phyloP scores from a whole-genome alignment of 2,329 filamentous ascomycete species.

The Lachnellula arida region DNA sequence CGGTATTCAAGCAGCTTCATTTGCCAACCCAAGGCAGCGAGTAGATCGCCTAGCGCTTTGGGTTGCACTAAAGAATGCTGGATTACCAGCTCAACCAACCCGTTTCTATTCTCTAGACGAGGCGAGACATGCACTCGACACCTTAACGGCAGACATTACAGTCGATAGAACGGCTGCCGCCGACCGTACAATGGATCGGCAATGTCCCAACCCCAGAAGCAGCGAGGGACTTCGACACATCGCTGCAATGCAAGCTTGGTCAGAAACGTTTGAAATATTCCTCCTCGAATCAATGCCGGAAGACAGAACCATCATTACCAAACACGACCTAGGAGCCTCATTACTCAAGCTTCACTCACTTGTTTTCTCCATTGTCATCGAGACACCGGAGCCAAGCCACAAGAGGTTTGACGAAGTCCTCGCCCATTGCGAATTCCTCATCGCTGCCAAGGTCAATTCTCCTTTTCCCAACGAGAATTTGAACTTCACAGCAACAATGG shows the following conservation, averaged over 20 bases:
- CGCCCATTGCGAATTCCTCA: conserved; percentile 18
- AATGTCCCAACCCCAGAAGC: conserved; percentile 42
- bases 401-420: conserved; percentile 23
- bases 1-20: conserved; percentile 27
- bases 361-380: conserved; percentile 19
- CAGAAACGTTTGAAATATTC: conserved; percentile 16
- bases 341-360: conserved; percentile 23
- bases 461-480: conserved; percentile 1
- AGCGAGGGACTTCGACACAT: conserved; percentile 49
- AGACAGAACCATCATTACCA: conserved; percentile 39
- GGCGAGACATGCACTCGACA: conserved; percentile 52
- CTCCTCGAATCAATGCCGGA: not conserved
- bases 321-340: conserved; percentile 50
- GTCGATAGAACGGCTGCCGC: conserved; percentile 42
- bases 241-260: conserved; percentile 25
- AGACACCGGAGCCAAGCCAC: conserved; percentile 9
- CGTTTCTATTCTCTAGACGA: conserved; percentile 47
- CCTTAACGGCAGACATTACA: conserved; percentile 49
- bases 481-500: conserved; percentile 22
- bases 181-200: not conserved
- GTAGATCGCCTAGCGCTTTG: conserved; percentile 21
- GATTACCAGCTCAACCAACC: conserved; percentile 7
- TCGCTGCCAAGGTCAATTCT: conserved; percentile 3
- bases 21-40: conserved; percentile 22
- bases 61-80: conserved; percentile 17